Conservation (phyloP, 306 rosid species). For the Cucurbita ficifolia region DNA sequence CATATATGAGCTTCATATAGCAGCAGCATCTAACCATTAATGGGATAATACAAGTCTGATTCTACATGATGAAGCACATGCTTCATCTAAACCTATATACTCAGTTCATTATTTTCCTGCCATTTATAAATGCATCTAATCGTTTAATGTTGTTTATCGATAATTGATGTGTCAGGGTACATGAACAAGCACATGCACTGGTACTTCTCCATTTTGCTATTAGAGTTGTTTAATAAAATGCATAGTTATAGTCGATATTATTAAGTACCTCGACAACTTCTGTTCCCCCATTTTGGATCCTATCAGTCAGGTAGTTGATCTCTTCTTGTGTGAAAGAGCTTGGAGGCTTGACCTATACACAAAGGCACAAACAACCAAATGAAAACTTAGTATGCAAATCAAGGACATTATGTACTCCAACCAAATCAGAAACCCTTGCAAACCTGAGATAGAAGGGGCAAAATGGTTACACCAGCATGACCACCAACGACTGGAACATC, state of each 20-base stretch:
- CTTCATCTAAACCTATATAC: not conserved
- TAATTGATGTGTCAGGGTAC: not conserved
- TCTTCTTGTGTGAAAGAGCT: conserved; percentile 61
- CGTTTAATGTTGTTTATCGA: not conserved
- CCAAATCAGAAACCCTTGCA: not conserved
- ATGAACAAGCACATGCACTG: not conserved
- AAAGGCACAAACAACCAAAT: not conserved
- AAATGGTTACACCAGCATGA: conserved; percentile 81
- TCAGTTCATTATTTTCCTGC: not conserved
- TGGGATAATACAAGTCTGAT: not conserved
- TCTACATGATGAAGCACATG: not conserved
- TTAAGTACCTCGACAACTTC: conserved; percentile 84
- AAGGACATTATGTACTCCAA: not conserved
- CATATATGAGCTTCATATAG: not conserved
- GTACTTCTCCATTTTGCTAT: not conserved
- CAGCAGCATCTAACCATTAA: not conserved
- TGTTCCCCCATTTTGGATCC: conserved; percentile 96
- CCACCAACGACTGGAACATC: conserved; percentile 98
- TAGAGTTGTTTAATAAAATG: not conserved
- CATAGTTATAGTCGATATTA: not conserved
- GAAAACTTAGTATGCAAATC: not conserved
- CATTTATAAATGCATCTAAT: not conserved
- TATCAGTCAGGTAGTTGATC: conserved; percentile 62
- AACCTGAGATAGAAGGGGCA: conserved; percentile 97
- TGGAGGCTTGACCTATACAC: conserved; percentile 78